A percentile compares a stretch with the other conserved stretches of the same genome.
phyloP scores from a whole-genome alignment of 495 filamentous ascomycete genomes.

The Barbatosphaeria neglecta region DNA sequence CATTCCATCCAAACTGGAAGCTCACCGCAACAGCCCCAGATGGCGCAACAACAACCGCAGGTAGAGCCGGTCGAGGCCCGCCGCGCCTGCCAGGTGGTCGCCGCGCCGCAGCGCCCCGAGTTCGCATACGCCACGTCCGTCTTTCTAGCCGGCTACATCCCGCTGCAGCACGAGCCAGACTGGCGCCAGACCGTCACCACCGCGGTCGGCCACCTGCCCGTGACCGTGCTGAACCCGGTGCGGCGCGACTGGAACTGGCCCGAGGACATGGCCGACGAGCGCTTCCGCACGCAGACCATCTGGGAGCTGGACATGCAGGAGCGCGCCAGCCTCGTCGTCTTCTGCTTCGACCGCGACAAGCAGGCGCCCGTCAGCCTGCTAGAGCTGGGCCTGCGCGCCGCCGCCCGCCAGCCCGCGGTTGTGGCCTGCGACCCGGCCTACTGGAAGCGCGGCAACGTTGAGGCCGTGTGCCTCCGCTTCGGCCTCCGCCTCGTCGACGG shows the following conservation, averaged over 20 bases:
- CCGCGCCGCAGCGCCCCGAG: constrained; percentile 17
- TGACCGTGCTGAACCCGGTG: constrained; percentile 49
- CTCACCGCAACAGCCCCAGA: no score
- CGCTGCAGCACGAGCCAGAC: constrained; percentile 12
- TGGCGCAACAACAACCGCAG: no score
- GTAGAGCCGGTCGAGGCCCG: no score
- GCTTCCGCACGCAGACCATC: constrained; percentile 40
- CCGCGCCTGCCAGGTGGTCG: constrained; percentile 13
- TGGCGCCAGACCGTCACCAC: constrained; percentile 28
- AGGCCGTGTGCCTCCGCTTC: constrained; percentile 37
- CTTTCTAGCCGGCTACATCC: constrained; percentile 34
- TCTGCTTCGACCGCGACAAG: constrained; percentile 41
- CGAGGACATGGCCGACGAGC: constrained; percentile 28
- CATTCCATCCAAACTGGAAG: no score
- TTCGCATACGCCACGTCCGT: constrained; percentile 15
- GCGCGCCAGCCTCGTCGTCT: constrained; percentile 36
- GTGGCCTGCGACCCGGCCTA: constrained; percentile 42
- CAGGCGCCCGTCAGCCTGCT: constrained; percentile 37
- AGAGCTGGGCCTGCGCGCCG: constrained; percentile 41
- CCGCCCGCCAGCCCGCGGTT: constrained; percentile 28
- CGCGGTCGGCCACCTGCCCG: constrained; percentile 24
- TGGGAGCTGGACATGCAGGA: constrained; percentile 50
- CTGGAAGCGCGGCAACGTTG: constrained; percentile 44
- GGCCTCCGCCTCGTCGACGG: constrained; percentile 23
- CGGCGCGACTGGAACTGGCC: constrained; percentile 46